These are phyloP conservation scores for Saccharomycopsis sp. DNA, from an alignment of 805 yeast species.

Conservation along the genomic window DNA sequence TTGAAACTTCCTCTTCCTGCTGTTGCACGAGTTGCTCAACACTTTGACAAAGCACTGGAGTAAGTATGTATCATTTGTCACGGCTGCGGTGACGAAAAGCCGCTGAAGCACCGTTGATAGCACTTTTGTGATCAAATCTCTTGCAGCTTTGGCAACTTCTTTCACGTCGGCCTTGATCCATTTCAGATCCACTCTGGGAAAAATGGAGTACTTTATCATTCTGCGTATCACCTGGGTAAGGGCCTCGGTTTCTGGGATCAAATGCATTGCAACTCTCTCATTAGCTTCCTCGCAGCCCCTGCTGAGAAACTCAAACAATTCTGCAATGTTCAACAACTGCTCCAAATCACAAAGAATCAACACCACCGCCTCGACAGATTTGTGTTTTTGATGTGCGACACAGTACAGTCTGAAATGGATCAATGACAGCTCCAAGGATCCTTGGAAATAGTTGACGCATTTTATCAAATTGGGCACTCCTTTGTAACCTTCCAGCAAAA, in stretches of 20 bases:
- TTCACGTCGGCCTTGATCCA: constrained; percentile 8
- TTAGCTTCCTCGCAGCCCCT: constrained; percentile 14
- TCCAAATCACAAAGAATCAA: constrained; percentile 18
- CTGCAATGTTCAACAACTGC: constrained; percentile 11
- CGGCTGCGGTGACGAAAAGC: constrained; percentile 4
- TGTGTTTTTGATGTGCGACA: constrained; percentile 16
- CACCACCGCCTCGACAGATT: constrained; percentile 11
- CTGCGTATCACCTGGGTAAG: background rate
- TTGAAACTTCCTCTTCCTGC: constrained; percentile 7
- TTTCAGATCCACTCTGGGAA: constrained; percentile 13
- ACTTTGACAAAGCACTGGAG: background rate
- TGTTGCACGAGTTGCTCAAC: background rate
- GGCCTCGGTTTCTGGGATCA: constrained; percentile 1
- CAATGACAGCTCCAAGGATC: constrained; percentile 3
- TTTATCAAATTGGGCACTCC: constrained; percentile 1
- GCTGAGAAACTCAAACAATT: constrained; percentile 12
- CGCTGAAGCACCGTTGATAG: constrained; percentile 14
- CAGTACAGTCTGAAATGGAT: constrained; percentile 12
- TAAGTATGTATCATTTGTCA: constrained; percentile 4
- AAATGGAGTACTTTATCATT: constrained; percentile 12
- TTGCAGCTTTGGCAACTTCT: background rate
- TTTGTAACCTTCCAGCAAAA: background rate
- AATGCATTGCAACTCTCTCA: background rate
- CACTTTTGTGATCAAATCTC: constrained; percentile 4
- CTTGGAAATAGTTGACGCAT: constrained; percentile 3